phyloP scores from a whole-genome alignment of 2,329 filamentous ascomycete genomes.

The Bipolaris victoriae region DNA sequence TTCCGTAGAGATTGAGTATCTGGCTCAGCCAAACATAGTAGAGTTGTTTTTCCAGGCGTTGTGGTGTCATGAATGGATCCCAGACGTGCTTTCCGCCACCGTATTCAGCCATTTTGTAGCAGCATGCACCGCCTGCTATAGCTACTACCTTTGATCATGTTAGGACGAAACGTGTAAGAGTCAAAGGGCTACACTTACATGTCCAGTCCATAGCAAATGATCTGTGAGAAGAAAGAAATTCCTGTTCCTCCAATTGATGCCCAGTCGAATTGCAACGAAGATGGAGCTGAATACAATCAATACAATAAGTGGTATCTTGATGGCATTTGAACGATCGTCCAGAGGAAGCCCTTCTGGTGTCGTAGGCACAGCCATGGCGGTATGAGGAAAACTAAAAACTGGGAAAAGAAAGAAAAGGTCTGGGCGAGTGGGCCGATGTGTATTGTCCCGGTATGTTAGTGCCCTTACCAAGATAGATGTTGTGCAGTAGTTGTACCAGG shows the following conservation, averaged over 20 bases:
- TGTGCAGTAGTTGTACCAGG: neutral
- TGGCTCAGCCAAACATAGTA: conserved; percentile 32
- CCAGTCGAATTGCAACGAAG: conserved; percentile 29
- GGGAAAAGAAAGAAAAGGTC: conserved; percentile 3
- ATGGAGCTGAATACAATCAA: conserved; percentile 32
- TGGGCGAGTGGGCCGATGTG: neutral
- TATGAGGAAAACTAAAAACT: neutral
- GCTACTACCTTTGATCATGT: conserved; percentile 25
- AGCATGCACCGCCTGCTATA: conserved; percentile 25
- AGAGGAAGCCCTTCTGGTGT: conserved; percentile 22
- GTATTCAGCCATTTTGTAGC: conserved; percentile 29
- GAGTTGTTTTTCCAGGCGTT: conserved; percentile 27
- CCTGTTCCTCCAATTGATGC: conserved; percentile 29
- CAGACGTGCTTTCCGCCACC: conserved; percentile 33
- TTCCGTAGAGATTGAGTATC: conserved; percentile 34
- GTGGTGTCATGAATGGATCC: conserved; percentile 30
- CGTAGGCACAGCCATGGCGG: conserved; percentile 23
- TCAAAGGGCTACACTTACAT: conserved; percentile 17
- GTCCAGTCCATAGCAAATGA: conserved; percentile 33
- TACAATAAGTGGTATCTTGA: conserved; percentile 30
- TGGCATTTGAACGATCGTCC: conserved; percentile 30
- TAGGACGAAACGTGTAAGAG: neutral
- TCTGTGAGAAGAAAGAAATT: conserved; percentile 34
- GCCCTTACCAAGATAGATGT: neutral
- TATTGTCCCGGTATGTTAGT: neutral